Conservation (phyloP, 352 stramenopile species). For the Peronospora belbahrii region DNA sequence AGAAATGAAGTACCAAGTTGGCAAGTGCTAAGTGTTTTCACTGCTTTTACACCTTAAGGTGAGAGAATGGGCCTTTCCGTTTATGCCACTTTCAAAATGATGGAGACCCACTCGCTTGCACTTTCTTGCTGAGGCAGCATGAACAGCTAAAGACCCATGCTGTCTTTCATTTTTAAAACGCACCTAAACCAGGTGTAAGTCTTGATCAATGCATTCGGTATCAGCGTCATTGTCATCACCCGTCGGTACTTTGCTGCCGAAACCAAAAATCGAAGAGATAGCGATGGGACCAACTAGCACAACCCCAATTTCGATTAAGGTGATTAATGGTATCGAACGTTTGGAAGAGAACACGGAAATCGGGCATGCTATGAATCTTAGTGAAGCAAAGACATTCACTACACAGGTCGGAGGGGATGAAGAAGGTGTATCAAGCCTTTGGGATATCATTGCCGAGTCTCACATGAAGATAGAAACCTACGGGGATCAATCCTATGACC, state of each 20-base stretch:
- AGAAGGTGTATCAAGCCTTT: constrained; percentile 48
- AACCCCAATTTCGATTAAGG: constrained; percentile 8
- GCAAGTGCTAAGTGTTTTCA: background rate
- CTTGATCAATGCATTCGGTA: constrained; percentile 58
- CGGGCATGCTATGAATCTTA: constrained; percentile 3
- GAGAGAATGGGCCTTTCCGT: constrained; percentile 2
- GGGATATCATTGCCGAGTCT: constrained; percentile 27
- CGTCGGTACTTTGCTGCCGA: constrained; percentile 1
- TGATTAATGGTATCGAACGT: constrained; percentile 24
- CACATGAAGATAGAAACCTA: constrained; percentile 32
- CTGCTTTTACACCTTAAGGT: constrained; percentile 5
- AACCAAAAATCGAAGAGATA: constrained; percentile 43
- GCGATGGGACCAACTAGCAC: constrained; percentile 32
- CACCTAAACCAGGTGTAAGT: constrained; percentile 24
- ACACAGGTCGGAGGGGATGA: constrained; percentile 20
- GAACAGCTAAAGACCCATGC: background rate
- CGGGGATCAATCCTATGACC: constrained; percentile 26
- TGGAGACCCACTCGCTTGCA: constrained; percentile 47
- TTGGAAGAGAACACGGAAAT: constrained; percentile 21
- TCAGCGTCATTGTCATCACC: constrained; percentile 28
- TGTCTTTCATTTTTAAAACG: constrained; percentile 29
- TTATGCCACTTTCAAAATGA: constrained; percentile 3
- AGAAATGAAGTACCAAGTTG: background rate
- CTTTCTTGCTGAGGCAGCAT: constrained; percentile 16
- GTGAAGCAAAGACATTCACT: background rate